Base-by-base conservation (phyloP, 768 basidiomycete genomes). In the Sistotremastrum niveocremeum region DNA sequence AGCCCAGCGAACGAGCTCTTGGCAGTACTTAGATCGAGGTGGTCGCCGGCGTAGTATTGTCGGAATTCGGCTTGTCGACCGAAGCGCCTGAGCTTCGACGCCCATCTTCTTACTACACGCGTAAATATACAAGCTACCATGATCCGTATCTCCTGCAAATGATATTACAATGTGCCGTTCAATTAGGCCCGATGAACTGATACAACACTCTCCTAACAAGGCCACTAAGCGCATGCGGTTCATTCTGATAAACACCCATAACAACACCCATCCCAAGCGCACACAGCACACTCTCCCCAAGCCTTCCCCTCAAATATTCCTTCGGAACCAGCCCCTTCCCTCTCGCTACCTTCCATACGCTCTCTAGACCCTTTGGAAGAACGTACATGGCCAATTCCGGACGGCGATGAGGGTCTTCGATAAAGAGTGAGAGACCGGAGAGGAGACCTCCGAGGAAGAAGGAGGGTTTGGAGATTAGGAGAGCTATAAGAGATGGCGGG, bases 331-430 rank as follows among this genome's bases (percentile, higher is more conserved):
- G 77, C 2, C 84, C 83, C 50, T 79, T 76, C 9, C 84, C 83
- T 29, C 84, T 63, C 6, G 81, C 75, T 57, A 79, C 77, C 1
- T 80, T 69, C 91, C 90, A 97, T n/a, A 76, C 76, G 45, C 86
- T 87, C 66, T 98, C 91, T 34, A 98, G 60, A 0, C 77, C 87
- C 60, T 90, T 87, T 4, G 94, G 94, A 29, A 97, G 63, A 2
- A 80, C 82, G 58, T 84, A 90, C 89, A 90, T 87, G 50, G 91
- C 89, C 51, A 97, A 66, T 64, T 98, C 94, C 1, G 77, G 84
- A 4, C 91, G 73, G n/a, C 94, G 71, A 55, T 81, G 73, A 65
- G 76, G 81, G 57, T 88, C 91, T 56, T 98, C 94, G 3, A 93
- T 73, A 47, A 95, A 77, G 41, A 98, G 64, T 6, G 87, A 72